These are phyloP conservation scores for Rhodotorula sp. DNA, from an alignment of 1,284 basidiomycete genomes.

Conservation along the genomic window DNA sequence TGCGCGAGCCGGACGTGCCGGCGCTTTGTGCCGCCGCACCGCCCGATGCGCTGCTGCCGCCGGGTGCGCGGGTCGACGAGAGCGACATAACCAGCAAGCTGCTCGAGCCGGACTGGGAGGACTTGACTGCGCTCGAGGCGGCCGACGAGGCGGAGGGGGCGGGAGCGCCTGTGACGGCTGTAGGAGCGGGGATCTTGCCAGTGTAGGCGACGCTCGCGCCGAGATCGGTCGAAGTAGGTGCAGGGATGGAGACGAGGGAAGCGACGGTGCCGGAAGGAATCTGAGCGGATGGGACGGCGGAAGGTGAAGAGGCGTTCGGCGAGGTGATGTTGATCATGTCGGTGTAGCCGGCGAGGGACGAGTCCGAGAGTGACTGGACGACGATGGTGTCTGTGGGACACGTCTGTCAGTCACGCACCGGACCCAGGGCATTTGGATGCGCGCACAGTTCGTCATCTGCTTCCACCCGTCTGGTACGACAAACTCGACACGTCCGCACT, in stretches of 20 bases:
- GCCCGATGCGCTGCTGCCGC: no score
- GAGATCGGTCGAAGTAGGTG: slow-evolving; percentile 22
- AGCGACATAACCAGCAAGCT: background rate
- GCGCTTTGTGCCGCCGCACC: no score
- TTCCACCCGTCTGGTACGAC: slow-evolving; percentile 29
- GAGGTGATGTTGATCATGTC: slow-evolving; percentile 35
- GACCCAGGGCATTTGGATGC: rapidly evolving
- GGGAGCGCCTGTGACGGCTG: slow-evolving; percentile 20
- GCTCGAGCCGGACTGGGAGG: background rate
- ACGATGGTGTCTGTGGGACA: slow-evolving; percentile 32
- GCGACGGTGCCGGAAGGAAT: slow-evolving; percentile 23
- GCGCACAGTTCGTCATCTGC: slow-evolving; percentile 33
- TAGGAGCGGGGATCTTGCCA: slow-evolving; percentile 21
- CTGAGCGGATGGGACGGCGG: background rate
- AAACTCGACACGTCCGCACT: slow-evolving; percentile 36
- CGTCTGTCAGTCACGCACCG: background rate
- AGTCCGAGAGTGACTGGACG: slow-evolving; percentile 30
- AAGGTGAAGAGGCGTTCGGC: slow-evolving; percentile 1
- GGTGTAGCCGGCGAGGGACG: slow-evolving; percentile 31
- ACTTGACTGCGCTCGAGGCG: background rate
- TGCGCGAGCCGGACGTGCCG: no score
- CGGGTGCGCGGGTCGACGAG: background rate
- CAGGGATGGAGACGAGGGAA: slow-evolving; percentile 25
- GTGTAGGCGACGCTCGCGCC: slow-evolving; percentile 10
- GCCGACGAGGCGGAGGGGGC: background rate